Evolutionary conservation across 345 rosid species (phyloP).

Genomic region (Aethionema arabicum): DNA sequence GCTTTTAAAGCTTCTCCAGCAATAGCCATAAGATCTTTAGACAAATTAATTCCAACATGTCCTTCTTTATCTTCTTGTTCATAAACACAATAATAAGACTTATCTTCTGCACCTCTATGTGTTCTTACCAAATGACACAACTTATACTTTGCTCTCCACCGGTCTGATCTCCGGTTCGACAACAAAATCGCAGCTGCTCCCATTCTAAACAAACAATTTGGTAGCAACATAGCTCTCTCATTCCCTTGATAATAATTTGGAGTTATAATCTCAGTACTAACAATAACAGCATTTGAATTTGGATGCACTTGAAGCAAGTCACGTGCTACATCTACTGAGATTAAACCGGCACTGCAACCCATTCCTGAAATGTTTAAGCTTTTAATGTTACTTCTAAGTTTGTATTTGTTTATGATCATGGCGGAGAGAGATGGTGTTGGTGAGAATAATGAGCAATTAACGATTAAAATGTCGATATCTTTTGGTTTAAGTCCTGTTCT

Average conservation of each 20-base stretch:
- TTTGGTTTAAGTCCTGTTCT: conserved; percentile 67
- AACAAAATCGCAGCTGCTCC: conserved; percentile 69
- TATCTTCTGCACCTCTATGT: conserved; percentile 69
- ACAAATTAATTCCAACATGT: conserved; percentile 56
- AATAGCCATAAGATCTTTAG: conserved; percentile 73
- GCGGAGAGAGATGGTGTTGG: conserved; percentile 81
- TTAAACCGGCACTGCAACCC: conserved; percentile 79
- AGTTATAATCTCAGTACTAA: conserved; percentile 75
- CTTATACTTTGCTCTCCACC: conserved; percentile 60
- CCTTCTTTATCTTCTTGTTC: conserved; percentile 68
- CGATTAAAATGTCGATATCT: conserved; percentile 65
- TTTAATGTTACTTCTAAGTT: conserved; percentile 73
- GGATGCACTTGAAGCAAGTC: conserved; percentile 75
- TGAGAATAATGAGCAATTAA: conserved; percentile 70
- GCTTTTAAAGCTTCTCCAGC: conserved; percentile 80
- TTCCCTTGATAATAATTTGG: conserved; percentile 71
- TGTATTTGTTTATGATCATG: conserved; percentile 72
- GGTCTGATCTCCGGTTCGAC: conserved; percentile 55
- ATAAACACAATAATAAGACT: conserved; percentile 59
- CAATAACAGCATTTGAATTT: conserved; percentile 62
- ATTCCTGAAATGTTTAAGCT: conserved; percentile 79
- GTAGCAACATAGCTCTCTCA: conserved; percentile 78
- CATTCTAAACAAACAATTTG: conserved; percentile 82
- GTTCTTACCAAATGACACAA: conserved; percentile 68
- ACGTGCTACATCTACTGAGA: conserved; percentile 68